These are phyloP conservation scores for Verticillium zaregamsianum DNA, from an alignment of 2,329 filamentous ascomycete species.

Conservation along the genomic window DNA sequence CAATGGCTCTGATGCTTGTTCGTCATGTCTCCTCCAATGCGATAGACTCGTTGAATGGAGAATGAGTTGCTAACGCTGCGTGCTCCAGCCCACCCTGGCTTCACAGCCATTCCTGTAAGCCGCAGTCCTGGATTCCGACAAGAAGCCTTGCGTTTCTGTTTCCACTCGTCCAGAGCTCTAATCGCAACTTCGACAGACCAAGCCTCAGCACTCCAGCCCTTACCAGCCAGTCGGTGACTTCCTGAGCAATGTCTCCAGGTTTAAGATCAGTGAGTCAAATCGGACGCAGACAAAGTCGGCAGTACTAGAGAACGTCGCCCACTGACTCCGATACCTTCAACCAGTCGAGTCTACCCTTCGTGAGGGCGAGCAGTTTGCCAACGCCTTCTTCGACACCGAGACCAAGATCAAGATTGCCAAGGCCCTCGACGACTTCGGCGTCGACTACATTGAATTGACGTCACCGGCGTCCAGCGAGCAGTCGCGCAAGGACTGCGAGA, in stretches of 20 bases:
- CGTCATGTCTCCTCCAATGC: background rate
- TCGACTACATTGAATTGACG: slow-evolving; percentile 86
- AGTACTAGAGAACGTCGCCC: background rate
- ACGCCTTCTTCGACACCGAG: slow-evolving; percentile 71
- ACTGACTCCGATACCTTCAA: background rate
- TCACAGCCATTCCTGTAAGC: slow-evolving; percentile 12
- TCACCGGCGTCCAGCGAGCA: slow-evolving; percentile 82
- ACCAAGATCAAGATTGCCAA: slow-evolving; percentile 65
- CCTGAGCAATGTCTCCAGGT: slow-evolving; percentile 63
- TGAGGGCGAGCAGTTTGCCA: slow-evolving; percentile 82
- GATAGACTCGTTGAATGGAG: background rate
- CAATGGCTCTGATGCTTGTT: slow-evolving; percentile 5
- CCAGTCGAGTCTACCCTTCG: slow-evolving; percentile 47
- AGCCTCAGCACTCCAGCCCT: slow-evolving; percentile 30
- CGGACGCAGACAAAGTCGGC: background rate
- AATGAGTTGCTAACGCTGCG: background rate
- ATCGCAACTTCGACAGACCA: background rate
- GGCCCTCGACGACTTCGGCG: slow-evolving; percentile 74
- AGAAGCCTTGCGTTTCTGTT: background rate
- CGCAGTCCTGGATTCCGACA: background rate
- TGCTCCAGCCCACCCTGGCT: slow-evolving; percentile 11
- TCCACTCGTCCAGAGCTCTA: background rate
- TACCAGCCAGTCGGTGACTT: slow-evolving; percentile 68
- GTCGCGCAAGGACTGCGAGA: slow-evolving; percentile 80
- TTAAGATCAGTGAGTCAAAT: slow-evolving; percentile 53